A percentile compares a stretch with the other conserved stretches of the same genome.
Conservation (phyloP, 306 rosid species). For the Vachellia pachyceras region DNA sequence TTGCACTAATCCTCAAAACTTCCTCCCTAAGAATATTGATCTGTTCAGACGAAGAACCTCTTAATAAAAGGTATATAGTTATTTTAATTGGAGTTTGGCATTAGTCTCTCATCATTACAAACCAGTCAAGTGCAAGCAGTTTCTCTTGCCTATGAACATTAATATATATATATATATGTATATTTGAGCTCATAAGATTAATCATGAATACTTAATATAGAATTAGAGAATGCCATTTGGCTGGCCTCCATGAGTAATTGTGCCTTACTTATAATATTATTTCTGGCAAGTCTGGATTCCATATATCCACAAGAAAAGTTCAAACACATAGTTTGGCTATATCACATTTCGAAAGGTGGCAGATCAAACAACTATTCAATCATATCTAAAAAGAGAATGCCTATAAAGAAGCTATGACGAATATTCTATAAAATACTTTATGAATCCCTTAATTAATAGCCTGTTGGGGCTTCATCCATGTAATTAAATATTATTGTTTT, state of each 20-base stretch:
- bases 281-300: neutral
- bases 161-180: neutral
- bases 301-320: neutral
- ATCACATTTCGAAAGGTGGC: slow-evolving; percentile 17
- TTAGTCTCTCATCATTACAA: neutral
- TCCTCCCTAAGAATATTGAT: too few species aligned
- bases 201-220: neutral
- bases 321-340: neutral
- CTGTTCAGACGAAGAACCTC: neutral
- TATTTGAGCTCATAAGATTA: neutral
- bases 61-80: neutral
- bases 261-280: neutral
- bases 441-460: neutral
- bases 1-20: neutral
- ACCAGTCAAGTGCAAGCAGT: neutral
- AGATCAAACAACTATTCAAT: neutral
- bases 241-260: neutral
- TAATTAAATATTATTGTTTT: too few species aligned
- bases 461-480: neutral
- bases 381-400: neutral
- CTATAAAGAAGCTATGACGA: neutral
- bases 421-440: neutral
- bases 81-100: neutral
- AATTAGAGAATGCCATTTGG: neutral
- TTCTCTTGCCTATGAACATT: neutral